A percentile compares a stretch with the other conserved stretches of the same genome.
Conservation (phyloP, 2,329 filamentous ascomycete species). For the Chrysoporthe cubensis region DNA sequence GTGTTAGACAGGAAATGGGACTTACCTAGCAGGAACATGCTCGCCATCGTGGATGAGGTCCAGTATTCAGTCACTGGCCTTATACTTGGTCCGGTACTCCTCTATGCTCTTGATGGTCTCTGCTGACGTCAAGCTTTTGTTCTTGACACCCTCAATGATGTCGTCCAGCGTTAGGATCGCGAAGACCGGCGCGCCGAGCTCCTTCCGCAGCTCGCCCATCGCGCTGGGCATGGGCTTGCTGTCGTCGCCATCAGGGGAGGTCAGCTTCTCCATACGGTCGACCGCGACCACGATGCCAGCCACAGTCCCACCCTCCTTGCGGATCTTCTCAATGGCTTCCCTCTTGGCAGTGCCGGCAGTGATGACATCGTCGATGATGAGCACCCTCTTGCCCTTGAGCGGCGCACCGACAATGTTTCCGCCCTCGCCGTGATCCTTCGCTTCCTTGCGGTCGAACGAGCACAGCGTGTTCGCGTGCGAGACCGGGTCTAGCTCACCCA, state of each 20-base stretch:
- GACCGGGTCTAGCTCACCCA: slow-evolving; percentile 68
- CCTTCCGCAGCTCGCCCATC: slow-evolving; percentile 81
- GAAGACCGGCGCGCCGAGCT: slow-evolving; percentile 82
- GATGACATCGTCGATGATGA: slow-evolving; percentile 96
- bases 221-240: slow-evolving; percentile 74
- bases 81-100: slow-evolving; percentile 72
- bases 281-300: slow-evolving; percentile 88
- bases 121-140: slow-evolving; percentile 61
- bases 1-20: slow-evolving; percentile 18
- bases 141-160: slow-evolving; percentile 71
- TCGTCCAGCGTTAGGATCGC: slow-evolving; percentile 85
- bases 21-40: slow-evolving; percentile 25
- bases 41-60: neutral
- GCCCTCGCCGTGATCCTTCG: slow-evolving; percentile 94
- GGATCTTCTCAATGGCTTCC: slow-evolving; percentile 89
- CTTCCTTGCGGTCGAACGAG: slow-evolving; percentile 94
- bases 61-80: slow-evolving; percentile 55
- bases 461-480: slow-evolving; percentile 76
- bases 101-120: slow-evolving; percentile 69
- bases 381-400: slow-evolving; percentile 80
- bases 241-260: slow-evolving; percentile 66
- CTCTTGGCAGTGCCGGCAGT: slow-evolving; percentile 93
- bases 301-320: slow-evolving; percentile 80
- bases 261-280: slow-evolving; percentile 84
- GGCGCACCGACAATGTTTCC: slow-evolving; percentile 89